Base-by-base conservation (phyloP, 1,139 yeast genomes). In the Pneumocystis sp. region DNA sequence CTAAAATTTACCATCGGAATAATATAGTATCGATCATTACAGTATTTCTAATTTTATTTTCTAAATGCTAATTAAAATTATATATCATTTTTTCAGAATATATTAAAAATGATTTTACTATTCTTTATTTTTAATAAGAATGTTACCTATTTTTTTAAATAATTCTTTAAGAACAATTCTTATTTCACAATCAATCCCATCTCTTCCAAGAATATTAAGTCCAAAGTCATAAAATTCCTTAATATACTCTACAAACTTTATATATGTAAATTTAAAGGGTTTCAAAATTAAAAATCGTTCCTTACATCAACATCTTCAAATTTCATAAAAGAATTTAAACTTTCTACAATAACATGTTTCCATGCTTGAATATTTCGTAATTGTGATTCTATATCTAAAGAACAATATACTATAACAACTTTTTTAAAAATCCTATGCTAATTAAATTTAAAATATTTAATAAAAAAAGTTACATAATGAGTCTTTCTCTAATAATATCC, bases 341-440 rank as follows among this genome's bases (percentile, higher is more conserved):
- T 86, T 72, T 88, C 96, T 60, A 88, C 86, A 59, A 91, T 88
- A 34, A 93, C 97, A 0, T 97, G 97, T 72, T 87, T 82, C 95
- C 97, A 87, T 2, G 95, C 86, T 35, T 83, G 79, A 59, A 91
- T 83, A 73, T 88, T 89, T 70, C 96, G 82, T 69, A 86, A 89
- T 75, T 90, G 80, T 63, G 85, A 83, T 59, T 83, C 78, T 70
- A 85, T 93, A 70, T 89, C 96, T 70, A 90, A 81, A 10, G 81
- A 81, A 50, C 85, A 81, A 74, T 84, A 91, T 66, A 93, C 83
- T 65, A 82, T 82, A 44, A 89, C 81, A 44, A 93, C 85, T 8
- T 82, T 80, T 39, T 81, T 83, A 71, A 96, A 87, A 71, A 90
- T 65, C 45, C 70, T 68, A 39, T 6, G 21, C 40, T 35, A 61